Evolutionary conservation across 129 eudicot genomes (phyloP).

Genomic region (Lactuca saligna): DNA sequence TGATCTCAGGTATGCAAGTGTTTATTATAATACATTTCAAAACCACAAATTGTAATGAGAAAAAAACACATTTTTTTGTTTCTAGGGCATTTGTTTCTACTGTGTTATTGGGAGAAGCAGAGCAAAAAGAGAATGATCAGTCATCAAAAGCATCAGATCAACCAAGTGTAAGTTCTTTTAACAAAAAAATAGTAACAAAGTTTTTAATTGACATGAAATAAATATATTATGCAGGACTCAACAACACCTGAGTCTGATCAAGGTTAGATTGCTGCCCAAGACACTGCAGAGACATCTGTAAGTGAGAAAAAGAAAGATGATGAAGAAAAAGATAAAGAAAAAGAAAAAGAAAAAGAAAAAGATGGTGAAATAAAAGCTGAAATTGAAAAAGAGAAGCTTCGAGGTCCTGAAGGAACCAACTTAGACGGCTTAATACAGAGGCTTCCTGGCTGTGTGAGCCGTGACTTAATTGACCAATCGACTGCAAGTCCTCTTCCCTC

Average conservation of each 20-base stretch:
- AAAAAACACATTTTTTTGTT: slow-evolving; percentile 29
- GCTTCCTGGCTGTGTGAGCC: no score
- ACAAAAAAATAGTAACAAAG: not conserved
- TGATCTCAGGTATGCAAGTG: no score
- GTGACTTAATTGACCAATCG: slow-evolving; percentile 79
- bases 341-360: no score
- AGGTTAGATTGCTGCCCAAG: no score
- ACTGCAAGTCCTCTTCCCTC: no score
- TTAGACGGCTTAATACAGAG: no score
- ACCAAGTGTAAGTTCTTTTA: slow-evolving; percentile 50
- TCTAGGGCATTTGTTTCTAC: slow-evolving; percentile 96
- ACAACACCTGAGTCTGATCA: slow-evolving; percentile 68
- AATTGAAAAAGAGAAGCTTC: slow-evolving; percentile 65
- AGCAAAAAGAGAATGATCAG: slow-evolving; percentile 74
- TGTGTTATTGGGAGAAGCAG: slow-evolving; percentile 86
- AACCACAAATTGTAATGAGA: not conserved
- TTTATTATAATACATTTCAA: slow-evolving; percentile 31
- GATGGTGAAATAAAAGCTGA: no score
- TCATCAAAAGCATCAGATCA: slow-evolving; percentile 67
- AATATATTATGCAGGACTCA: slow-evolving; percentile 44
- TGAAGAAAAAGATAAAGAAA: no score
- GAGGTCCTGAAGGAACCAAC: no score
- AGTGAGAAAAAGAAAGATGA: no score
- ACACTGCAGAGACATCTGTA: no score
- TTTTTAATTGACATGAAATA: slow-evolving; percentile 14